Base-by-base conservation (phyloP, 192 early-diverging fungal genomes). In the Jimgerdemannia flammicorona region DNA sequence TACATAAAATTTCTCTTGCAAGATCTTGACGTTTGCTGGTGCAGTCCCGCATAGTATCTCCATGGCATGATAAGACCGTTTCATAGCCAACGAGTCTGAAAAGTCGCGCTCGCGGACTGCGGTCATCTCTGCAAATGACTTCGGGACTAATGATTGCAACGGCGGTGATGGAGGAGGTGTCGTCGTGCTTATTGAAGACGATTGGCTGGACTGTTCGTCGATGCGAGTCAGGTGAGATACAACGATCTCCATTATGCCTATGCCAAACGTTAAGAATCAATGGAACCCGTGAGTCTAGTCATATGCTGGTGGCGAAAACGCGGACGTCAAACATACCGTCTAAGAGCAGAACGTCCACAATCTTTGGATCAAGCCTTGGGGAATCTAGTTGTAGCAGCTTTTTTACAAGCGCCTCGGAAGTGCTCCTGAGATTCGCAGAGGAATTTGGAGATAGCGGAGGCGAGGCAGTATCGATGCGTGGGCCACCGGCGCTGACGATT, bases 51-150 rank as follows among this genome's bases (percentile, higher is more conserved):
- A 73, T 41, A 80, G 43, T 43, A 80, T 63, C 41, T 80, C 79
- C 79, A 80, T 80, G 39, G 75, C 79, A 72, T 80, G 79, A 67
- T 80, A 80, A 3, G 79, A 80, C 66, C 79, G 43, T 73, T 80
- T 80, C 43, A 69, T 77, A 8, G 79, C 79, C 8, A 77, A 65
- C 43, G 74, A 14, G 44, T 80, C 79, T 11, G 44, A 19, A 10
- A 20, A 43, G 59, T 80, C 79, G 44, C 79, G 72, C 40, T 74
- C 63, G 65, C 68, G 79, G 20, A 44, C 6, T 3, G 72, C 65
- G 29, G 66, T 64, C 20, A 64, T 44, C 8, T 70, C 20, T 11
- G 66, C 20, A 29, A 76, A 44, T 68, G 67, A 9, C 19, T 20
- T 68, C 9, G 7, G 67, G 19, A 19, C 29, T 20, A 2, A 18